These are phyloP conservation scores for Saccharum officinarum DNA, from an alignment of 176 grass and related monocot genomes.

Conservation along the genomic window DNA sequence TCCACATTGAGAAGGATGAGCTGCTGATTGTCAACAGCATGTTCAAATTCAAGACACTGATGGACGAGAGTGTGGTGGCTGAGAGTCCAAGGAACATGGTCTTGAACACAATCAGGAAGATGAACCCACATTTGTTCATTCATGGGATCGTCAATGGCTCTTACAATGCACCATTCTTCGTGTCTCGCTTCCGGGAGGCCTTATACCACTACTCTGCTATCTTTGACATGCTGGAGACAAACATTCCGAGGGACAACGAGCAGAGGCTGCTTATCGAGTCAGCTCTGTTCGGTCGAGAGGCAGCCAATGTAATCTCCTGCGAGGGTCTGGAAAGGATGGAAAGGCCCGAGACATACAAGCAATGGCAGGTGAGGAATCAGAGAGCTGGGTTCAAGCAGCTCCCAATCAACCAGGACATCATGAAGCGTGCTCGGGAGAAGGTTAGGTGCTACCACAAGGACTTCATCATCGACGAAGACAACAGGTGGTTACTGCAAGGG, in stretches of 20 bases:
- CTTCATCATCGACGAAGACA: constrained; percentile 79
- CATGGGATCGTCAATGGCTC: constrained; percentile 76
- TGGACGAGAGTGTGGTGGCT: constrained; percentile 80
- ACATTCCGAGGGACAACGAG: constrained; percentile 66
- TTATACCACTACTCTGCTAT: constrained; percentile 77
- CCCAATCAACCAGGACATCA: constrained; percentile 65
- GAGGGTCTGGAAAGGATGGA: constrained; percentile 94
- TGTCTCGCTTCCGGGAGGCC: constrained; percentile 90
- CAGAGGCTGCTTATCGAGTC: constrained; percentile 76
- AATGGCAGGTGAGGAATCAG: constrained; percentile 70
- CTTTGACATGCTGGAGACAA: constrained; percentile 87
- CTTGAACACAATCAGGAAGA: constrained; percentile 82
- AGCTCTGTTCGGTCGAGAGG: constrained; percentile 66
- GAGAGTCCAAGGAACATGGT: constrained; percentile 81
- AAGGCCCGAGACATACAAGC: constrained; percentile 91
- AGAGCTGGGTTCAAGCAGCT: constrained; percentile 88
- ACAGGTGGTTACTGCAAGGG: constrained; percentile 82
- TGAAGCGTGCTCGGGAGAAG: constrained; percentile 75
- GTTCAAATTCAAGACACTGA: constrained; percentile 70
- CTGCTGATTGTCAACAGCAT: constrained; percentile 80
- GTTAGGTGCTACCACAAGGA: constrained; percentile 80
- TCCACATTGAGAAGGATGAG: constrained; percentile 76
- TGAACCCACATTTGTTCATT: constrained; percentile 84
- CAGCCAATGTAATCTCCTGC: constrained; percentile 79
- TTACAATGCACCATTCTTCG: constrained; percentile 83